Percentiles rank a stretch among this genome's conserved stretches.
Conservation (phyloP, 106 monocot genomes). For the Platanthera guangdongensis region DNA sequence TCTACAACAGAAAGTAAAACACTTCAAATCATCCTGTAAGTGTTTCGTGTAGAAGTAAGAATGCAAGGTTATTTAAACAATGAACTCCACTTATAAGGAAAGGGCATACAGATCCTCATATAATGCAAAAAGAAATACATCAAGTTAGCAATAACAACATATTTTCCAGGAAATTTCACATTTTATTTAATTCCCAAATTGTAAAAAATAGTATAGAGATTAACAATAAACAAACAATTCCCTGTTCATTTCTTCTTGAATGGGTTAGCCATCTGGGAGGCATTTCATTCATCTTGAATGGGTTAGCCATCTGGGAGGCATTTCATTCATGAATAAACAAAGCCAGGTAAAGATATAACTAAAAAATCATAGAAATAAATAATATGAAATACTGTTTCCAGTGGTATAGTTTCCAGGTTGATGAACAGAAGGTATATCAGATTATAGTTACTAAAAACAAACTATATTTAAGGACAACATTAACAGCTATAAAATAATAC, state of each 20-base stretch:
- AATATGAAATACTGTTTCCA: background rate
- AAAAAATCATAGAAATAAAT: background rate
- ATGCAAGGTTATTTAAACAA: background rate
- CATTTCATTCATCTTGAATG: background rate
- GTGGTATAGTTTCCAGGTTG: background rate
- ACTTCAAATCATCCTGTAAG: background rate
- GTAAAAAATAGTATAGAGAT: background rate
- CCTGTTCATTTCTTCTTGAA: background rate
- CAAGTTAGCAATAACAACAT: background rate
- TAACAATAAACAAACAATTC: background rate
- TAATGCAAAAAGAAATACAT: too few species aligned
- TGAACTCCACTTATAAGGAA: background rate
- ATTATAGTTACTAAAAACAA: background rate
- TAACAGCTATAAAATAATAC: background rate
- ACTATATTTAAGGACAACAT: background rate
- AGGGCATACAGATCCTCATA: too few species aligned
- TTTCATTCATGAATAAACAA: background rate
- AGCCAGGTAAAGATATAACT: background rate
- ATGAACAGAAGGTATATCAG: background rate
- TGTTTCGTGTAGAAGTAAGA: background rate
- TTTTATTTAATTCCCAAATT: background rate
- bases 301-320: background rate
- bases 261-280: background rate
- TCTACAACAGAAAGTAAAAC: conserved; percentile 23
- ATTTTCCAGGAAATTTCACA: background rate